Conservation (phyloP, 2,329 filamentous ascomycete species). For the Ophiostoma montium region DNA sequence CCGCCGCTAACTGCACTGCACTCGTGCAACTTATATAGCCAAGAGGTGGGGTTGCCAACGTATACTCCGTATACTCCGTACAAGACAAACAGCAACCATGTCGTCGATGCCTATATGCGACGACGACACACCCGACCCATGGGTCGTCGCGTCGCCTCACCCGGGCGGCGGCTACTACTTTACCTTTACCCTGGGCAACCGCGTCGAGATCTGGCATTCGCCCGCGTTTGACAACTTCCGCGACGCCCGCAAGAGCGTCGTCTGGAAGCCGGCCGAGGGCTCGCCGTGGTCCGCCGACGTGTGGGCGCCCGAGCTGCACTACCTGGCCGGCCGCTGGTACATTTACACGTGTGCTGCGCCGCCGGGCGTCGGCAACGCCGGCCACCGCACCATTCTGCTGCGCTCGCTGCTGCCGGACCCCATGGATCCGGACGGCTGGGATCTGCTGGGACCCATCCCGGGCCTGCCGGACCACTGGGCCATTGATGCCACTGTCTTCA, state of each 20-base stretch:
- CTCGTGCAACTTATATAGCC: neutral
- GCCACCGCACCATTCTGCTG: neutral
- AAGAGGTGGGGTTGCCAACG: neutral
- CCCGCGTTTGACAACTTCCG: neutral
- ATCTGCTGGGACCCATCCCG: neutral
- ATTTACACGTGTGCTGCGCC: neutral
- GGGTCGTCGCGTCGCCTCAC: neutral
- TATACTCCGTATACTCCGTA: too few relatives aligned
- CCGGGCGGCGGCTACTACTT: neutral
- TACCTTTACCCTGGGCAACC: constrained; percentile 1
- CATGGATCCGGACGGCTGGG: neutral
- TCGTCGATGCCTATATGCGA: neutral
- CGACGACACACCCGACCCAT: neutral
- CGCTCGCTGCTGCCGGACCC: neutral
- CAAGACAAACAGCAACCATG: neutral
- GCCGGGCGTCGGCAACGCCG: neutral
- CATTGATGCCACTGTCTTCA: neutral
- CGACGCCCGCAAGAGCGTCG: neutral
- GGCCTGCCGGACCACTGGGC: neutral
- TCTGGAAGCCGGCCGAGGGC: neutral
- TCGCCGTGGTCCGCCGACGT: neutral
- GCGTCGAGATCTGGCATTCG: constrained; percentile 1
- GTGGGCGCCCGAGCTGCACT: neutral
- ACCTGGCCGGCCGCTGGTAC: neutral
- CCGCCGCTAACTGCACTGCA: neutral